Evolutionary conservation across 2,329 filamentous ascomycete genomes (phyloP).

Genomic region (Fusarium nematophilum): DNA sequence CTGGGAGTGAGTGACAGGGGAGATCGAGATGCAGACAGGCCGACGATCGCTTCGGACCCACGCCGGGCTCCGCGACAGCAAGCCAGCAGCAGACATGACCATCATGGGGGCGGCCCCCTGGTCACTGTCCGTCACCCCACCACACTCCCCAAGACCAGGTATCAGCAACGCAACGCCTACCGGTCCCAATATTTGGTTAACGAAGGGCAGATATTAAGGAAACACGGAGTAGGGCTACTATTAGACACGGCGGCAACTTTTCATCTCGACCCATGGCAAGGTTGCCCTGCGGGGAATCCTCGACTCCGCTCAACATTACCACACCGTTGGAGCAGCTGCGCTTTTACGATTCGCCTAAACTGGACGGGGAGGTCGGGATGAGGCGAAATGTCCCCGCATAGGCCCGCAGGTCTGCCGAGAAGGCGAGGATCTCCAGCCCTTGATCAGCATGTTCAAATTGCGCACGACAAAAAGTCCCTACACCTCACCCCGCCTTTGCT

Average conservation of each 20-base stretch:
- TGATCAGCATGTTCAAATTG: conserved; percentile 35
- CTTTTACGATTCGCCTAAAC: conserved; percentile 29
- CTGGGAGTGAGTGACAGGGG: conserved; percentile 31
- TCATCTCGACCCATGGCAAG: not conserved
- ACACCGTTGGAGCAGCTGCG: conserved; percentile 29
- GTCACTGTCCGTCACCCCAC: not conserved
- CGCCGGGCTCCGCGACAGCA: conserved; percentile 4
- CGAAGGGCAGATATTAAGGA: too few species aligned
- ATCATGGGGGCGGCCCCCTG: conserved; percentile 9
- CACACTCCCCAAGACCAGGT: not conserved
- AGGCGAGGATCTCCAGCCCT: conserved; percentile 26
- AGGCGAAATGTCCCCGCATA: conserved; percentile 29
- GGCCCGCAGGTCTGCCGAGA: conserved; percentile 31
- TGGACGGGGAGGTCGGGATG: conserved; percentile 18
- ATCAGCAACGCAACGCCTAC: not conserved
- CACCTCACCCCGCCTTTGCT: conserved; percentile 12
- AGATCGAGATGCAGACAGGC: conserved; percentile 39
- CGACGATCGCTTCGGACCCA: conserved; percentile 29
- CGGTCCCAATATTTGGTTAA: not conserved
- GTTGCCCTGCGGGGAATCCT: conserved; percentile 21
- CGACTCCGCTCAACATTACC: conserved; percentile 28
- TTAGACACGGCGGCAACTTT: not conserved
- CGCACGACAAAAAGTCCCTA: conserved; percentile 31
- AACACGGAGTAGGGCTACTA: too few species aligned
- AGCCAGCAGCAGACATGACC: conserved; percentile 9